Evolutionary conservation across 2,329 filamentous ascomycete genomes (phyloP), one percentile per base, ranked within the genome.

Genomic region (Botrytis elliptica): DNA sequence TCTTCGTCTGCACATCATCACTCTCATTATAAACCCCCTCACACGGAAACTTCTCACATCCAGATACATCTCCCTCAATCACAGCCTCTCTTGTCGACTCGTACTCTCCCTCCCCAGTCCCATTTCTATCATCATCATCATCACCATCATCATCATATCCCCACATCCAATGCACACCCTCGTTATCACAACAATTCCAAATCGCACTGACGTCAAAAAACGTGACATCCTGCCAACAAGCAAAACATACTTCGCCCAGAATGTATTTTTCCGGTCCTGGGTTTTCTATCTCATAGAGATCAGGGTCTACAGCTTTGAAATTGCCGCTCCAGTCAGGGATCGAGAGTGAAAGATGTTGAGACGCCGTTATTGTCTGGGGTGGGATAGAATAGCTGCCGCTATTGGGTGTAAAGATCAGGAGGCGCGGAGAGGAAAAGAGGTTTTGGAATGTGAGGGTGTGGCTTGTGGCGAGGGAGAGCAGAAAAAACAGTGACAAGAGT

Each of bases 131-230:
- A 40, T 12, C 33, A 49, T 29, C 33, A 49, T 29, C 46, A 67
- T 29, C n/a, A n/a, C n/a, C 65, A 40, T 12, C 33, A 49, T 29
- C 33, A 49, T 29, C 46, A 67, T 29, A 55, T 7, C 69, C 44
- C n/a, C 57, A 60, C 57, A 71, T 71, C 57, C 69, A 71, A 71
- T 64, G 69, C 69, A 70, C 57, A 5, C 68, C 68, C 7, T 44
- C 55, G 8, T 71, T 64, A 64, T 49, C 57, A 40, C 69, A 63
- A 38, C 57, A 49, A 49, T 64, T 71, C 69, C 57, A 71, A 52
- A 71, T 64, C 29, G 69, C 69, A 29, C 57, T 71, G n/a, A 71
- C n/a, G 12, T 63, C 57, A 38, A 49, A 71, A 38, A 70, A 70
- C 25, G 55, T 70, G 16, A 46, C 62, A 7, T 46, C 40, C 20